Evolutionary conservation across 192 early-diverging fungal species (phyloP), one percentile per base, ranked within the genome.

Genomic region (Linnemannia hyalina): DNA sequence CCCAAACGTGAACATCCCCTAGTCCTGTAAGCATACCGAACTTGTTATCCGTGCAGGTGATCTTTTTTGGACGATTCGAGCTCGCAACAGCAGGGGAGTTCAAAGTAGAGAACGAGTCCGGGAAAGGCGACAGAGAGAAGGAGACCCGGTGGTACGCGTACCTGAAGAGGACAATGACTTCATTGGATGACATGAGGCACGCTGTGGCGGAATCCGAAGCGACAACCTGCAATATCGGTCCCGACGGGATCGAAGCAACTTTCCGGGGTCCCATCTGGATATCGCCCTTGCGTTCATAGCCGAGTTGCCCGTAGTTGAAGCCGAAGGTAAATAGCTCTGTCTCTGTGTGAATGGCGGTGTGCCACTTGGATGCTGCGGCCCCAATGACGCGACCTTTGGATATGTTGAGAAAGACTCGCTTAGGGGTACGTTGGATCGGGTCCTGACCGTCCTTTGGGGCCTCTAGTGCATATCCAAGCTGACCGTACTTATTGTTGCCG

Each of bases 221-320:
- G 4, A 88, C 82, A 10, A 95, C 91, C 60, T 92, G 89, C 16
- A 92, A 42, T 32, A 97, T 91, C 6, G 44, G 44, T 32, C 91
- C 90, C 16, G 85, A 69, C 16, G 91, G 91, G 55, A 93, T 89
- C 35, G 91, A 87, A 3, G 94, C 91, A 0, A 96, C 91, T 76
- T 94, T 95, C 36, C 92, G 81, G 4, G 95, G 95, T 0, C 82
- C 79, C 22, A 82, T 18, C 70, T 95, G 94, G 29, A 91, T 74
- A 46, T 78, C 80, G 16, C 92, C 89, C 44, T 84, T 86, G 36
- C 84, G 57, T 76, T 82, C 72, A 42, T 88, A 83, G 75, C 95
- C 95, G 22, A 97, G 80, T 81, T 96, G 95, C 7, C 96, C 96
- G 72, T 92, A 90, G 77, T 95, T 95, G 40, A 91, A 82, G 5